These are phyloP conservation scores for Afroboletus lepidellus DNA, from an alignment of 1,284 basidiomycete genomes.

Conservation along the genomic window DNA sequence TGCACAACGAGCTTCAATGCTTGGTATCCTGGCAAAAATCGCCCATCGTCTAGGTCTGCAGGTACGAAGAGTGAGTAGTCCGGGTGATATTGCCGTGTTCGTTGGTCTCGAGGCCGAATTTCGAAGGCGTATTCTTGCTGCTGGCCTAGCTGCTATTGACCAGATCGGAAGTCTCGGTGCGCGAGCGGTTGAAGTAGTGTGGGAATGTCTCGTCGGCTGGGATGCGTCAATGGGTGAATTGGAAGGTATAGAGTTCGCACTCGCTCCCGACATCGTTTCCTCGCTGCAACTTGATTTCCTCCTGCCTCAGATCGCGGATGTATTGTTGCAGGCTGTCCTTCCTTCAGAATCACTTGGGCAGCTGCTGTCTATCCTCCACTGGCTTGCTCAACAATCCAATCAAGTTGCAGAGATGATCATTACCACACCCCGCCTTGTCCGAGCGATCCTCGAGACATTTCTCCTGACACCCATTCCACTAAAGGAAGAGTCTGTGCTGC, in stretches of 20 bases:
- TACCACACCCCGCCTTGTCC: constrained; percentile 52
- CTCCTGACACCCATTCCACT: constrained; percentile 51
- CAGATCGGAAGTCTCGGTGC: constrained; percentile 69
- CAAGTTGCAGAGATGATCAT: constrained; percentile 54
- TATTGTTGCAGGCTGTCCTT: constrained; percentile 41
- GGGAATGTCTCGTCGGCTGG: constrained; percentile 69
- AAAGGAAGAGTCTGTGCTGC: constrained; percentile 31
- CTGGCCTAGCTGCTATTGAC: constrained; percentile 60
- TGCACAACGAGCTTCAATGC: constrained; percentile 81
- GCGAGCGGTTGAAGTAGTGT: constrained; percentile 65
- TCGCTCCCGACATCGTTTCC: constrained; percentile 35
- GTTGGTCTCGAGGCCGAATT: constrained; percentile 44
- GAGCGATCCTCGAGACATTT: constrained; percentile 54
- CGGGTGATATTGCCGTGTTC: constrained; percentile 41
- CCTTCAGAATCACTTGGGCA: constrained; percentile 53
- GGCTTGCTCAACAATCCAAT: constrained; percentile 58
- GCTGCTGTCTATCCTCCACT: constrained; percentile 62
- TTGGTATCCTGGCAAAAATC: constrained; percentile 70
- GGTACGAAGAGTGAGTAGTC: constrained; percentile 24
- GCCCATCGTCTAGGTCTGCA: constrained; percentile 41
- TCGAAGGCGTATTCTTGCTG: constrained; percentile 59
- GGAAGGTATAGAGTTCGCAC: constrained; percentile 46
- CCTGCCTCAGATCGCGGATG: constrained; percentile 48
- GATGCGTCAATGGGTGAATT: constrained; percentile 40
- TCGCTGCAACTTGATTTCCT: constrained; percentile 55